phyloP scores from a whole-genome alignment of 345 rosid genomes.

The Salix udensis region DNA sequence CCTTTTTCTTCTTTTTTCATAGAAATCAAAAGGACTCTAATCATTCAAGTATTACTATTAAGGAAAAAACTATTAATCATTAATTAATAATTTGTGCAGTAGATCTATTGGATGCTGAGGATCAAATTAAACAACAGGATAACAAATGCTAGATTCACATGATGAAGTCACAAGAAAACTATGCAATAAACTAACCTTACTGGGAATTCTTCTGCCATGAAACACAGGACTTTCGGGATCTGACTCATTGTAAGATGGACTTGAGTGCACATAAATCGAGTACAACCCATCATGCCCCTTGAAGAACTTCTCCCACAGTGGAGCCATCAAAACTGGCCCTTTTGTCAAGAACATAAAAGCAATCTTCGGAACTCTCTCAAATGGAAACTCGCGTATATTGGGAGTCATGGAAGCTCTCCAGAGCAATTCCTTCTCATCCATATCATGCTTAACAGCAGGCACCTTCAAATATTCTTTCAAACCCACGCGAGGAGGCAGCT shows the following conservation, averaged over 20 bases:
- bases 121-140: not conserved
- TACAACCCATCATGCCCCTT: slow-evolving; percentile 54
- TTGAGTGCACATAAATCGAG: slow-evolving; percentile 68
- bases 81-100: not conserved
- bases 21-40: not conserved
- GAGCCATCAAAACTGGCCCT: slow-evolving; percentile 60
- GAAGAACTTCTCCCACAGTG: slow-evolving; percentile 73
- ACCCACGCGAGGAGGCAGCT: slow-evolving; percentile 8
- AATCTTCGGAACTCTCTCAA: slow-evolving; percentile 41
- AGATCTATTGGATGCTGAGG: not conserved
- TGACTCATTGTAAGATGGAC: slow-evolving; percentile 48
- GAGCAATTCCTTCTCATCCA: slow-evolving; percentile 61
- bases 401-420: slow-evolving; percentile 47
- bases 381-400: slow-evolving; percentile 34
- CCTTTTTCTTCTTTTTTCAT: not conserved
- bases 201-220: slow-evolving; percentile 59
- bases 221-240: slow-evolving; percentile 46
- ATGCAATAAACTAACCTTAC: slow-evolving; percentile 47
- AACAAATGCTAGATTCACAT: not conserved
- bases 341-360: slow-evolving; percentile 75
- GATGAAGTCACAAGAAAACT: not conserved
- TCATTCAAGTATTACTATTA: not conserved
- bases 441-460: slow-evolving; percentile 40
- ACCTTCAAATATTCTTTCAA: slow-evolving; percentile 36
- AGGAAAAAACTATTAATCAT: not conserved